Evolutionary conservation across 2,329 filamentous ascomycete species (phyloP).

Genomic region (Nemania sp.): DNA sequence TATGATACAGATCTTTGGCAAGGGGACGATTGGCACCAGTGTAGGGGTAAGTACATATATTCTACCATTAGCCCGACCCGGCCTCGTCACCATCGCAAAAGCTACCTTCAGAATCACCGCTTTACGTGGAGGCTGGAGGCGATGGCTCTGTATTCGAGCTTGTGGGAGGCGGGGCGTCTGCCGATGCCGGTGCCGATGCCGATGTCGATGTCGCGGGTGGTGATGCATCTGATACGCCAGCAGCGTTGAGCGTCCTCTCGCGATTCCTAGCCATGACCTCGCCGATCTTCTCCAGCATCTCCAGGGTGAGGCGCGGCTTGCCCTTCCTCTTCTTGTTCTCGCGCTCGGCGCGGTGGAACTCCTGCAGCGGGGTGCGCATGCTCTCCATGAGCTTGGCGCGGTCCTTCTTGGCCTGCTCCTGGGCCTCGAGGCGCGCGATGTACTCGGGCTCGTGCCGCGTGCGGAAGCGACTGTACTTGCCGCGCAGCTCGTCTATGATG

Average conservation of each 20-base stretch:
- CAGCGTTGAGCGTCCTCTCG: constrained; percentile 55
- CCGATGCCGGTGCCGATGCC: not conserved
- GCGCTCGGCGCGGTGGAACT: constrained; percentile 68
- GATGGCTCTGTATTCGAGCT: constrained; percentile 30
- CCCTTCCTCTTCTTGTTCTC: constrained; percentile 64
- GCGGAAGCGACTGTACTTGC: constrained; percentile 84
- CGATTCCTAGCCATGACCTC: constrained; percentile 70
- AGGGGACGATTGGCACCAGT: constrained; percentile 3
- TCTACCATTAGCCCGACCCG: constrained; percentile 28
- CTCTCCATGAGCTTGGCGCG: constrained; percentile 54
- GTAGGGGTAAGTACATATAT: constrained; percentile 26
- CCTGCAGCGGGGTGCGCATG: constrained; percentile 66
- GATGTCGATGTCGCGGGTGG: constrained; percentile 42
- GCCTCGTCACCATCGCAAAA: constrained; percentile 7
- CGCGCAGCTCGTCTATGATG: constrained; percentile 88
- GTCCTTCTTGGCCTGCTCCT: constrained; percentile 63
- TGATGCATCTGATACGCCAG: constrained; percentile 44
- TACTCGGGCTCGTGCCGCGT: constrained; percentile 83
- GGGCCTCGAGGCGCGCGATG: constrained; percentile 70
- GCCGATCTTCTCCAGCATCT: constrained; percentile 73
- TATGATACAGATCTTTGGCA: constrained; percentile 46
- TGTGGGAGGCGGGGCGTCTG: constrained; percentile 27
- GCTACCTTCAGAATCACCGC: not conserved
- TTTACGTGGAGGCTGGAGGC: constrained; percentile 38
- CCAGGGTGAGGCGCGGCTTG: constrained; percentile 66